Percentiles rank a stretch among this genome's conserved stretches.
These are phyloP conservation scores for Chalciporus piperatus DNA, from an alignment of 768 basidiomycete species.

Conservation along the genomic window DNA sequence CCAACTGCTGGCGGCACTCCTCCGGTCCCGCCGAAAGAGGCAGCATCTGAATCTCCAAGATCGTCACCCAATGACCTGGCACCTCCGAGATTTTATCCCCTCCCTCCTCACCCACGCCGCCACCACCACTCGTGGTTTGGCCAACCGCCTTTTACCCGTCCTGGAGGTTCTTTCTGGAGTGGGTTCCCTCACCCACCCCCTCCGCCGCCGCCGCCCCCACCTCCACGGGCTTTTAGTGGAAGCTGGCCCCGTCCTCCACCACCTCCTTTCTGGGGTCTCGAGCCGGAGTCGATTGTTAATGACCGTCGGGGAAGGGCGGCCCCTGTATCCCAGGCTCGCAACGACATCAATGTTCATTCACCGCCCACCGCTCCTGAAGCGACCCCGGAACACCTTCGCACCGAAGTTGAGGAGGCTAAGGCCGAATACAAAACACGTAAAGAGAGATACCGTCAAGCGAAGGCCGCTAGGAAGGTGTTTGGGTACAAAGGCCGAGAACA, in stretches of 20 bases:
- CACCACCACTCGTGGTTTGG: slow-evolving; percentile 26
- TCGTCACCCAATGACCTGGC: slow-evolving; percentile 2
- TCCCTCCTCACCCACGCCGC: slow-evolving; percentile 19
- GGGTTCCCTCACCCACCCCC: slow-evolving; percentile 16
- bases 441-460: slow-evolving; percentile 61
- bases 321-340: neutral
- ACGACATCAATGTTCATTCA: neutral
- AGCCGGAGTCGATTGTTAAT: neutral
- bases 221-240: slow-evolving; percentile 6
- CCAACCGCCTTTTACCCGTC: slow-evolving; percentile 8
- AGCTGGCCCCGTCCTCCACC: slow-evolving; percentile 28
- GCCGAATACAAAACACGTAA: slow-evolving; percentile 66
- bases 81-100: slow-evolving; percentile 16
- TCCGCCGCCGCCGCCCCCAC: slow-evolving; percentile 22
- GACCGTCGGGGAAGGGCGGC: slow-evolving; percentile 9
- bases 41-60: slow-evolving; percentile 1
- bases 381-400: slow-evolving; percentile 27
- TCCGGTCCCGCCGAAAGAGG: neutral
- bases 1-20: slow-evolving; percentile 1
- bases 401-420: slow-evolving; percentile 63
- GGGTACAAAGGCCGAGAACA: slow-evolving; percentile 25
- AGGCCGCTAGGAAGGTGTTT: slow-evolving; percentile 46
- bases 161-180: slow-evolving; percentile 15
- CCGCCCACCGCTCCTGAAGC: neutral
- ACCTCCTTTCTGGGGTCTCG: slow-evolving; percentile 18